Percentiles rank a stretch among this genome's conserved stretches.
Conservation (phyloP, 2,329 filamentous ascomycete species). For the Lachnellula arida region DNA sequence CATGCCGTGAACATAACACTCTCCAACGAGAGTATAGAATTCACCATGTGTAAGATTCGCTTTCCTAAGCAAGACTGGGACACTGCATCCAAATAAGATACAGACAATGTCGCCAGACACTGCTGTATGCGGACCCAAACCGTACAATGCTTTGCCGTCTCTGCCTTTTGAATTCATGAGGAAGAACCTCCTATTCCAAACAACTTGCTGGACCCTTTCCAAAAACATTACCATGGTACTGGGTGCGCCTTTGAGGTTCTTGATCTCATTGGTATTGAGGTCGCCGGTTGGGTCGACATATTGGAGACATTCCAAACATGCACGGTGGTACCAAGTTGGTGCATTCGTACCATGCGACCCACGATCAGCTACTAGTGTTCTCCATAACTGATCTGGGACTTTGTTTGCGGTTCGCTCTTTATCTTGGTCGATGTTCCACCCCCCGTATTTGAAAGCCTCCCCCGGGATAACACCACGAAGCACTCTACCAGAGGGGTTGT, state of each 20-base stretch:
- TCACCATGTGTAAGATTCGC: neutral
- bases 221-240: constrained; percentile 9
- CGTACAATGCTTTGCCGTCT: constrained; percentile 3
- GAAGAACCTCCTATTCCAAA: constrained; percentile 16
- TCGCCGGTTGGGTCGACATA: constrained; percentile 5
- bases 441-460: constrained; percentile 8
- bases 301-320: constrained; percentile 14
- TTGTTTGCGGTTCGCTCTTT: neutral
- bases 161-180: neutral
- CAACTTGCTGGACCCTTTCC: constrained; percentile 13
- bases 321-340: constrained; percentile 17
- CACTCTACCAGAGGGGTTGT: constrained; percentile 1
- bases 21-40: neutral
- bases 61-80: neutral
- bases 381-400: constrained; percentile 15
- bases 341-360: constrained; percentile 13
- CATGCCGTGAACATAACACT: neutral
- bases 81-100: neutral
- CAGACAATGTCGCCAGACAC: constrained; percentile 7
- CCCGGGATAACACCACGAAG: constrained; percentile 5
- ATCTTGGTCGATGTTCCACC: constrained; percentile 4
- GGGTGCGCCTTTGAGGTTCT: neutral
- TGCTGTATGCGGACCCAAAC: constrained; percentile 5
- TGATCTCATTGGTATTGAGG: constrained; percentile 10
- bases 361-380: constrained; percentile 20